These are phyloP conservation scores for Phaeosphaeria sp. DNA, from an alignment of 2,329 filamentous ascomycete species.

Conservation along the genomic window DNA sequence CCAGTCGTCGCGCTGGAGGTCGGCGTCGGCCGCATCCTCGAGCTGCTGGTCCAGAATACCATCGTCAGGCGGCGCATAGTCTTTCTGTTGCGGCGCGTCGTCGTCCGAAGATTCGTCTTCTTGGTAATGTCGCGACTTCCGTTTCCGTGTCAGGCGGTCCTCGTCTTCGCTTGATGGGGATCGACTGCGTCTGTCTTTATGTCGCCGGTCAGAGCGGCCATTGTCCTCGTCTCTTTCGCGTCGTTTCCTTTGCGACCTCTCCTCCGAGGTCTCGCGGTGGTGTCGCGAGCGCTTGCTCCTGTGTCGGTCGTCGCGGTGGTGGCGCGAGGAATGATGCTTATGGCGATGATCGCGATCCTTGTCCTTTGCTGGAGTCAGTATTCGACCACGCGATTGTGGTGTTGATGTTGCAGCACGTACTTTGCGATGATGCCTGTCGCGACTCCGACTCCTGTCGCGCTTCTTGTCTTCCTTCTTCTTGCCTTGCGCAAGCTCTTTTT, in stretches of 20 bases:
- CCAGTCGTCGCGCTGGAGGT: constrained; percentile 81
- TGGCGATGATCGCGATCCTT: constrained; percentile 54
- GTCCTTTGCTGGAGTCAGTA: constrained; percentile 9
- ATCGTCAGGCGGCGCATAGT: constrained; percentile 51
- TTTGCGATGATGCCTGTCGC: constrained; percentile 41
- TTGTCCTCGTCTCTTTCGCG: constrained; percentile 39
- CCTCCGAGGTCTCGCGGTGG: constrained; percentile 52
- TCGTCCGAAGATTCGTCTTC: constrained; percentile 39
- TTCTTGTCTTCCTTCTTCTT: constrained; percentile 63
- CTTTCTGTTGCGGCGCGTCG: constrained; percentile 52
- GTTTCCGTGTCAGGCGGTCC: constrained; percentile 40
- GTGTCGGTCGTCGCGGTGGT: constrained; percentile 57
- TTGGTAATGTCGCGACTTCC: constrained; percentile 42
- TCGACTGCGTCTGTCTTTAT: constrained; percentile 33
- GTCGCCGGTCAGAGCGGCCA: constrained; percentile 44
- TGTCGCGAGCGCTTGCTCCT: constrained; percentile 70
- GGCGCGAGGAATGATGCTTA: constrained; percentile 51
- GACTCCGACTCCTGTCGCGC: constrained; percentile 53
- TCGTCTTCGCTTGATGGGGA: constrained; percentile 44
- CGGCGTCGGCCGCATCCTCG: constrained; percentile 44
- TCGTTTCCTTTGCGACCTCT: constrained; percentile 55
- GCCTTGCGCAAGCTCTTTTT: constrained; percentile 74
- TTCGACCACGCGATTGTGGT: background rate
- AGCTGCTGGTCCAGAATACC: constrained; percentile 53
- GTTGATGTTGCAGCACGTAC: constrained; percentile 15